Conservation (phyloP, 306 rosid species). For the Hylodesmum podocarpum region DNA sequence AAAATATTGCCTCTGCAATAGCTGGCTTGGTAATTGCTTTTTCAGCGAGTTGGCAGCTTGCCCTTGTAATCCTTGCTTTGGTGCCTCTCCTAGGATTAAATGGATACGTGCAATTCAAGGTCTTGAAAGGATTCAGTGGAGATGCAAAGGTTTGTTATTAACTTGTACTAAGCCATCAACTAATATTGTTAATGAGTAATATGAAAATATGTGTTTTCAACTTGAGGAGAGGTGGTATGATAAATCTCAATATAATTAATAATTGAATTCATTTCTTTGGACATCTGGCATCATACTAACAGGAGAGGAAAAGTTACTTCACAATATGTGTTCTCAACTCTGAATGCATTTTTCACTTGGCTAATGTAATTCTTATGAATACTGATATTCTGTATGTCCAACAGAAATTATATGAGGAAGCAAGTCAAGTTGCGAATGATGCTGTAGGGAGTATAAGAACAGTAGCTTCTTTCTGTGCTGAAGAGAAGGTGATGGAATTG, state of each 20-base stretch:
- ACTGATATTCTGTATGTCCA: not conserved
- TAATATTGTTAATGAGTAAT: not conserved
- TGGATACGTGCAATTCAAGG: conserved; percentile 49
- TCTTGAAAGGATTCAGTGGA: conserved; percentile 56
- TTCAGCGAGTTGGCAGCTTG: conserved; percentile 56
- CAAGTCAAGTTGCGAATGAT: conserved; percentile 80
- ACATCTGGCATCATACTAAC: not conserved
- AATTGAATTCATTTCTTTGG: not conserved
- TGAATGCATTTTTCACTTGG: not conserved
- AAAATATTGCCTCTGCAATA: conserved; percentile 46
- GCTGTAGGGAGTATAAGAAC: conserved; percentile 86
- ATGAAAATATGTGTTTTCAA: not conserved
- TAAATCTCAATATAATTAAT: not conserved
- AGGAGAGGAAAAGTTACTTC: not conserved
- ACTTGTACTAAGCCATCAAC: not conserved
- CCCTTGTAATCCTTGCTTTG: conserved; percentile 56
- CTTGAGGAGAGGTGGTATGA: not conserved
- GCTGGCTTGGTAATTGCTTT: conserved; percentile 56
- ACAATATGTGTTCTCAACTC: too few species aligned
- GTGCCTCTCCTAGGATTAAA: conserved; percentile 46
- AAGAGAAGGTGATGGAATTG: conserved; percentile 71
- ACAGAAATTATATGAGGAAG: conserved; percentile 76
- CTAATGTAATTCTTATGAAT: not conserved
- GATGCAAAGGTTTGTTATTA: conserved; percentile 54
- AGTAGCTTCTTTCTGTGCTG: conserved; percentile 84